Conservation (phyloP, 345 rosid genomes). For the Citrus mangshanensis region DNA sequence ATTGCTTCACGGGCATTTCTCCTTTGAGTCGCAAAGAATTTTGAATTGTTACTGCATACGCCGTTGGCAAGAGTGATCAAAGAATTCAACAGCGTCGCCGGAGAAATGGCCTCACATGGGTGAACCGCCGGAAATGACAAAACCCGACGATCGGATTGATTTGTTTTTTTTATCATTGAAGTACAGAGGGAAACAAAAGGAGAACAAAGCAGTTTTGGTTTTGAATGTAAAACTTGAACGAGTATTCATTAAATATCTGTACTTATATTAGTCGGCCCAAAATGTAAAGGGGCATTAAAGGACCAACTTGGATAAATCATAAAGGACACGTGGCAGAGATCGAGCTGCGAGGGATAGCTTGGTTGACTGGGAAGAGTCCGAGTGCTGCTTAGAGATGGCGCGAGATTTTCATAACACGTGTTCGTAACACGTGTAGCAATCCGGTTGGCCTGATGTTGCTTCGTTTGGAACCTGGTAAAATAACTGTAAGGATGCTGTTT, state of each 20-base stretch:
- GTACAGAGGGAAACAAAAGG: not conserved
- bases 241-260: too few species aligned
- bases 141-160: slow-evolving; percentile 49
- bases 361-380: slow-evolving; percentile 5
- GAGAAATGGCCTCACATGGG: slow-evolving; percentile 58
- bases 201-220: not conserved
- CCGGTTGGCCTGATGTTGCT: slow-evolving; percentile 13
- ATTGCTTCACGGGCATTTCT: slow-evolving; percentile 42
- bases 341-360: not conserved
- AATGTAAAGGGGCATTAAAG: not conserved
- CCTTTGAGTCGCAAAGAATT: slow-evolving; percentile 51
- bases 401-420: slow-evolving; percentile 17
- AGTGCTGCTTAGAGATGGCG: slow-evolving; percentile 16
- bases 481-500: not conserved
- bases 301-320: not conserved
- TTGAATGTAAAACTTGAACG: not conserved
- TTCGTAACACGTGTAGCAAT: slow-evolving; percentile 25
- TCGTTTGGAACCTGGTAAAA: slow-evolving; percentile 27
- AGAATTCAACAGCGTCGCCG: slow-evolving; percentile 52
- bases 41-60: slow-evolving; percentile 39
- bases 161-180: slow-evolving; percentile 36
- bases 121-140: slow-evolving; percentile 69
- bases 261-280: not conserved
- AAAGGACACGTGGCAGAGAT: slow-evolving; percentile 36
- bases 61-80: slow-evolving; percentile 40